Evolutionary conservation across 805 yeast genomes (phyloP).

Genomic region (Cyberlindnera veronae): DNA sequence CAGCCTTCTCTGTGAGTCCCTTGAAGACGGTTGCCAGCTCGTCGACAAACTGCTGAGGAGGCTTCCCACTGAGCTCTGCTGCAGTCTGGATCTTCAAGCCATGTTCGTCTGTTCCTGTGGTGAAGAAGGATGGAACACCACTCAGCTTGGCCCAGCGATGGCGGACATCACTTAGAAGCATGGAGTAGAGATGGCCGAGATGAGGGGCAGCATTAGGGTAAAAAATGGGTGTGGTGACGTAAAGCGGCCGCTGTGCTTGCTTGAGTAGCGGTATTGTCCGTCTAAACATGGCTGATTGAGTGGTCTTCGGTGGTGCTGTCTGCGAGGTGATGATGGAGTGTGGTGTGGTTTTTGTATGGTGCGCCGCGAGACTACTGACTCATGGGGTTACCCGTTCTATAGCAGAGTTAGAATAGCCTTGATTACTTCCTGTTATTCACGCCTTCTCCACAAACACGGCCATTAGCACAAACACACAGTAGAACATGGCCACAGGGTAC

Average conservation of each 20-base stretch:
- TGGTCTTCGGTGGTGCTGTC: background rate
- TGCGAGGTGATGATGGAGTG: background rate
- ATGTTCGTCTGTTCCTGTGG: slow-evolving; percentile 97
- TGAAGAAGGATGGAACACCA: slow-evolving; percentile 46
- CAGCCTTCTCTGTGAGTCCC: slow-evolving; percentile 52
- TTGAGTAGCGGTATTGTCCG: slow-evolving; percentile 8
- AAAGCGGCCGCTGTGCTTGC: slow-evolving; percentile 24
- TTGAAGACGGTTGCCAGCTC: slow-evolving; percentile 60
- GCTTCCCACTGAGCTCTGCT: slow-evolving; percentile 50
- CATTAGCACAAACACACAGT: slow-evolving; percentile 93
- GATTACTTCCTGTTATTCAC: too few relatives aligned
- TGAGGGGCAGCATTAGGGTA: slow-evolving; percentile 97
- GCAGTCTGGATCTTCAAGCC: slow-evolving; percentile 92
- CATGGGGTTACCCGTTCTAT: too few relatives aligned
- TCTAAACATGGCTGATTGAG: slow-evolving; percentile 7
- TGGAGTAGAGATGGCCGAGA: slow-evolving; percentile 87
- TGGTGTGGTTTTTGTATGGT: background rate
- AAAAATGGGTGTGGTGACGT: slow-evolving; percentile 88
- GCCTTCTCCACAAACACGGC: slow-evolving; percentile 66
- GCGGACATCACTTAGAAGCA: slow-evolving; percentile 77
- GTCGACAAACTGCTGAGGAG: slow-evolving; percentile 73
- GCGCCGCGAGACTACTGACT: too few relatives aligned
- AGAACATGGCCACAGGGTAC: slow-evolving; percentile 87
- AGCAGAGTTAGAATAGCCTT: too few relatives aligned
- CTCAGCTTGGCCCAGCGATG: slow-evolving; percentile 64